Evolutionary conservation across 192 early-diverging fungal genomes (phyloP), one percentile per base, ranked within the genome.

Genomic region (Bifiguratus adelaidae): DNA sequence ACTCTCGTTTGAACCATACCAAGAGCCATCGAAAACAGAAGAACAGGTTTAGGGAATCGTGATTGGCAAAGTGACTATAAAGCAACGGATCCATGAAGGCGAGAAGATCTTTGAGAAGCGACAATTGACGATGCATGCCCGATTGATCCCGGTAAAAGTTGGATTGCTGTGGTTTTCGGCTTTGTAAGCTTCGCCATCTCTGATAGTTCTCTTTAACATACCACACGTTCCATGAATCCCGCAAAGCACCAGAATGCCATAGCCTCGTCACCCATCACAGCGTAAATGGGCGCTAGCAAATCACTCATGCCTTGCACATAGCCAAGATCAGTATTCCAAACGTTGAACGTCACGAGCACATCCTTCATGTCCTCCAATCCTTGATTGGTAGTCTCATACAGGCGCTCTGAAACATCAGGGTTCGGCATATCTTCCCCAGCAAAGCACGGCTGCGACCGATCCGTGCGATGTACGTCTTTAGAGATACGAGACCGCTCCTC

Each of bases 231-330:
- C 95, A 98, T 98, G 36, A 92, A 82, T 21, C 59, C 68, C 0
- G 77, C 76, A 61, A 96, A 96, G 25, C 80, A 83, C 92, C 92
- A 98, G 48, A 98, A 98, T 2, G 89, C 76, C 37, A 92, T 81
- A 19, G 80, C 83, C 68, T 98, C 95, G 48, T 95, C 85, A 35
- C 78, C 72, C 74, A 93, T 88, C 1, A 89, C 86, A 3, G 77
- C 86, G 68, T 89, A 83, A 13, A 97, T 71, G 4, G 95, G 92
- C n/a, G 90, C 85, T 24, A 87, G 63, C 7, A 99, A 63, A 52
- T 99, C 95, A 24, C 81, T 86, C 95, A 99, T 99, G 15, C 95
- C 95, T 63, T 99, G 92, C 0, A 96, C 92, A 50, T 92, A 96
- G 11, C 91, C 79, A 16, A 82, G 47, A 23, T 82, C 74, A 41